Base-by-base conservation (phyloP, 192 early-diverging fungal genomes). In the Phlyctochytrium bullatum region DNA sequence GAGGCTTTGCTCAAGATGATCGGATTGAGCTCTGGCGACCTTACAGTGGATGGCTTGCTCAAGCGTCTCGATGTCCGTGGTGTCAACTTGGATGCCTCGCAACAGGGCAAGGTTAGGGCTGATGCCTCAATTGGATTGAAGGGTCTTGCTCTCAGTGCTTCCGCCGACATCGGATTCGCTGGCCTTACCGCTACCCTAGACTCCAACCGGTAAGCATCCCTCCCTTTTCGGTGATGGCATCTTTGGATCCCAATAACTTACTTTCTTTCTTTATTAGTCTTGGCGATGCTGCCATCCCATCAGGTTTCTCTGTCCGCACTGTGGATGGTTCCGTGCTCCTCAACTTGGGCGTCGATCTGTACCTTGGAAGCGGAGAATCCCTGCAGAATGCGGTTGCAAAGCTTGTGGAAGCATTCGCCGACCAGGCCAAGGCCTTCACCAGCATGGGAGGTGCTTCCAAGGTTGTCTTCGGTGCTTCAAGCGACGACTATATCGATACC, bases 401-500 rank as follows among this genome's bases (percentile, higher is more conserved):
- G 29, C 25, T 66, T 57, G 25, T 57, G 12, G 50, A 57, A 31
- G 25, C 53, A 33, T 30, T 57, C 54, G 54, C 27, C 12, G 54
- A 28, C 54, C 40, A 47, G 40, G 10, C 54, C 27, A 28, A 28
- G 16, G 20, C 54, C 20, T 57, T 57, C 25, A 57, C 54, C 20
- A 27, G 14, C 28, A 34, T 57, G 24, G 65, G 52, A n/a, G 65
- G 54, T 28, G 54, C 30, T 31, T 32, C 24, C 50, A 57, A 57
- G 23, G 28, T 66, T 34, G 65, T 57, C 23, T 3, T 66, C 34
- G 65, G 65, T 20, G 12, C 33, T n/a, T 57, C 65, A 4, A 54
- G 24, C n/a, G 28, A 16, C 53, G 65, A 66, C 33, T 30, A 30
- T n/a, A 57, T 66, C n/a, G 65, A 66, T 53, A 53, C 30, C 52